These are phyloP conservation scores for Talaromyces sp. DNA, from an alignment of 2,329 filamentous ascomycete genomes.

Conservation along the genomic window DNA sequence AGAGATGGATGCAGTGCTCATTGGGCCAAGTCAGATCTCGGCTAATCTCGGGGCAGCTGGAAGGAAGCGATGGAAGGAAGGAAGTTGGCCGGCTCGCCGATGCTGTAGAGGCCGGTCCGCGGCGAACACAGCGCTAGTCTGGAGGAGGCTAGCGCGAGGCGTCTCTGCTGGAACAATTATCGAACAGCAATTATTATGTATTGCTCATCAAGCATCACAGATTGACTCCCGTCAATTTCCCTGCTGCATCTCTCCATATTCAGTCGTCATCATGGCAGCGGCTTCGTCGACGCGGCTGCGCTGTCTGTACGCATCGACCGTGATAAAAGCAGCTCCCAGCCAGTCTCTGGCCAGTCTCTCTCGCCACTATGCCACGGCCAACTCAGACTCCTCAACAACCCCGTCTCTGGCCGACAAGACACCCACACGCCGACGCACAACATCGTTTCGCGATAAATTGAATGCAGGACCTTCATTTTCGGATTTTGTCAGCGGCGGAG, in stretches of 20 bases:
- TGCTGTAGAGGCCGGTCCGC: conserved; percentile 3
- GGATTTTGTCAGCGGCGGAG: conserved; percentile 53
- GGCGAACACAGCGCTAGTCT: conserved; percentile 4
- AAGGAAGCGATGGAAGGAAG: neutral
- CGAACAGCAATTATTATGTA: conserved; percentile 1
- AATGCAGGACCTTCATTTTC: conserved; percentile 60
- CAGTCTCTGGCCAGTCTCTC: conserved; percentile 14
- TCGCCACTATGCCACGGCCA: conserved; percentile 36
- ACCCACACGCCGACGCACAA: conserved; percentile 51
- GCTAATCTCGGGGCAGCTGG: neutral
- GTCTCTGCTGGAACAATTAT: neutral
- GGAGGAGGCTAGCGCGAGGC: neutral
- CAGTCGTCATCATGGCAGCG: conserved; percentile 23
- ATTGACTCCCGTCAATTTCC: no score
- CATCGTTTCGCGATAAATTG: conserved; percentile 56
- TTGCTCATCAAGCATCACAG: neutral
- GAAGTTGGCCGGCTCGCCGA: neutral
- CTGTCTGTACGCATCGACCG: conserved; percentile 22
- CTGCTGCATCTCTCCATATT: neutral
- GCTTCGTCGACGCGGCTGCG: conserved; percentile 26
- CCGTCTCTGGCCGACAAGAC: conserved; percentile 50
- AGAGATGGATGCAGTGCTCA: neutral
- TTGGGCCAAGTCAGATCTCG: neutral
- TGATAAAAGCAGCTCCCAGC: conserved; percentile 9
- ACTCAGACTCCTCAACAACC: conserved; percentile 27